Evolutionary conservation across 257 asterid species (phyloP), one percentile per base, ranked within the genome.

Genomic region (Solanum medicagineum): DNA sequence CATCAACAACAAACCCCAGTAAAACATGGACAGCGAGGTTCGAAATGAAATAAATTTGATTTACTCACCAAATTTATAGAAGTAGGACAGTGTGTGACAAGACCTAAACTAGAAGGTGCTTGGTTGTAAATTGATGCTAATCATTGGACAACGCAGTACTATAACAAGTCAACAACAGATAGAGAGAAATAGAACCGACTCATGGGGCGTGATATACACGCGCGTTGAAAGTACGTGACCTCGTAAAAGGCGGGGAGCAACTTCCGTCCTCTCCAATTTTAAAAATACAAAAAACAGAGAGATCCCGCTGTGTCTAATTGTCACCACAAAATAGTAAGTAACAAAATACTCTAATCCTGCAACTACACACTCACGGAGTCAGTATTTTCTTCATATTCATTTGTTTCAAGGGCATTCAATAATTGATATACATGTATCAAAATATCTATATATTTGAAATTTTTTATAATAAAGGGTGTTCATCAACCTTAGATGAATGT

Each of bases 191-290:
- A 32, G 36, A 32, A 32, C 36, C 1, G 4, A 32, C 36, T 36
- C 6, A 36, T 36, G 0, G 42, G 6, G 3, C 62, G 83, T 77
- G 47, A 77, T 0, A 16, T 26, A 53, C 1, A 77, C 65, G 17
- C 26, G 49, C 49, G 2, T 9, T 16, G 1, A 49, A 81, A 62
- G 45, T 22, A 83, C 87, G 91, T 56, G 89, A 86, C 88, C 85
- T 88, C 91, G 90, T 73, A 84, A 91, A 87, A 15, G 91, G 92
- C 88, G 90, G 91, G 90, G 87, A 86, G 83, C 90, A 84, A 85
- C 85, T 54, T 79, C 82, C 84, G 81, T 26, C 77, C 57, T 79
- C 86, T 63, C 16, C 87, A 87, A 86, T 81, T 91, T 88, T 8
- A 9, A 57, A 89, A 90, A 86, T 85, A 1, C 8, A 47, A 19